Conservation (phyloP, 1,139 yeast genomes). For the Yamadazyma aaseri region DNA sequence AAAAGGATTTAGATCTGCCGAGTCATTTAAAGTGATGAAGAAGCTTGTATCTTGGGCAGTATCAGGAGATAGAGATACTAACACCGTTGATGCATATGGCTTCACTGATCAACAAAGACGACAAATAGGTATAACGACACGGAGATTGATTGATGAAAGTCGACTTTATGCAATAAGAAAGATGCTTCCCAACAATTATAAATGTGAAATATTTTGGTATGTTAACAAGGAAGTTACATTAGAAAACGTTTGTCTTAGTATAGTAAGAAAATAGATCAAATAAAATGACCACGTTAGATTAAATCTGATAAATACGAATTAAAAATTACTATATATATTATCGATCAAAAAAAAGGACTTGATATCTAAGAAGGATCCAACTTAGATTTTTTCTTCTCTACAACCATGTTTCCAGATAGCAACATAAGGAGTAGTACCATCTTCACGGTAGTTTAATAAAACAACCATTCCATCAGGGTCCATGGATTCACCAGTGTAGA, state of each 20-base stretch:
- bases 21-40: conserved; percentile 54
- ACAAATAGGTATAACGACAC: conserved; percentile 59
- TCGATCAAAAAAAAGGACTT: not conserved
- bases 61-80: conserved; percentile 46
- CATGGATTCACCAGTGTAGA: conserved; percentile 99
- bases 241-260: conserved; percentile 65
- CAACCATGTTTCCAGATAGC: conserved; percentile 99
- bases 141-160: conserved; percentile 66
- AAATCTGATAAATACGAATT: conserved; percentile 2
- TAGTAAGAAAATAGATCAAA: too few relatives aligned
- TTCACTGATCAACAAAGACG: conserved; percentile 49
- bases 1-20: conserved; percentile 28
- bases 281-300: too few relatives aligned
- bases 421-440: conserved; percentile 96
- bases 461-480: conserved; percentile 99
- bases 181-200: conserved; percentile 24
- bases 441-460: conserved; percentile 99
- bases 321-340: conserved; percentile 2
- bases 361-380: too few relatives aligned
- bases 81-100: conserved; percentile 13
- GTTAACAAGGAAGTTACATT: conserved; percentile 56
- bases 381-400: conserved; percentile 81
- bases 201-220: conserved; percentile 57
- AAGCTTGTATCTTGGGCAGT: conserved; percentile 88
- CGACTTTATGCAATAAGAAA: conserved; percentile 45